These are phyloP conservation scores for Tolypocladium amazonense DNA, from an alignment of 2,329 filamentous ascomycete species.

Conservation along the genomic window DNA sequence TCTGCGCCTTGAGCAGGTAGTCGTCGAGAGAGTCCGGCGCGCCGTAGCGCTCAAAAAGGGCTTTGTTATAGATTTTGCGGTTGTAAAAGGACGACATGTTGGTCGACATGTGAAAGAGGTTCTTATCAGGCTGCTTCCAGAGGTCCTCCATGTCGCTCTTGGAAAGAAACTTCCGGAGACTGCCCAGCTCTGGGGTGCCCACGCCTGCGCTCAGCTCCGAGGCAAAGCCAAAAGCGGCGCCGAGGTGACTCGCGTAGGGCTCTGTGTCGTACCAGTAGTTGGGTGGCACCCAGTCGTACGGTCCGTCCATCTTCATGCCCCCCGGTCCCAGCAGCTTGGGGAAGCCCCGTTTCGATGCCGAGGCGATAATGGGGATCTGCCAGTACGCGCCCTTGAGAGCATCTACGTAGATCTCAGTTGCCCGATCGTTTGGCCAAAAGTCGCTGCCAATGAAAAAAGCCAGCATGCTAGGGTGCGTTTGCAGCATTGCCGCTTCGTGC, in stretches of 20 bases:
- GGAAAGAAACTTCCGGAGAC: slow-evolving; percentile 42
- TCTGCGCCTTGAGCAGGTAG: slow-evolving; percentile 48
- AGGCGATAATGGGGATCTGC: slow-evolving; percentile 45
- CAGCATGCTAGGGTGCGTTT: slow-evolving; percentile 47
- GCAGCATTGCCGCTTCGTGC: slow-evolving; percentile 50
- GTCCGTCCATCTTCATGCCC: slow-evolving; percentile 56
- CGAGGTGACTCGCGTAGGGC: slow-evolving; percentile 26
- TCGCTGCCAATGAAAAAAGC: slow-evolving; percentile 51
- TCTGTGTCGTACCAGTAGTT: slow-evolving; percentile 50
- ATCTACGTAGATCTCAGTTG: slow-evolving; percentile 40
- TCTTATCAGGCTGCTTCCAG: slow-evolving; percentile 42
- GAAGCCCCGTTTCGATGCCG: slow-evolving; percentile 44
- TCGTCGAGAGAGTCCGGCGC: slow-evolving; percentile 39
- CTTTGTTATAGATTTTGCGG: slow-evolving; percentile 47
- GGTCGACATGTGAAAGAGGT: slow-evolving; percentile 50
- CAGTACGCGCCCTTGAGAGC: slow-evolving; percentile 41
- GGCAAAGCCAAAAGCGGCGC: slow-evolving; percentile 52
- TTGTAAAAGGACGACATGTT: slow-evolving; percentile 43
- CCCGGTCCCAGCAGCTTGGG: slow-evolving; percentile 40
- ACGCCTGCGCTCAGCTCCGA: slow-evolving; percentile 52
- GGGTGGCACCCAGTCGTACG: slow-evolving; percentile 56
- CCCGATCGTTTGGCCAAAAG: slow-evolving; percentile 50
- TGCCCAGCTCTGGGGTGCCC: slow-evolving; percentile 47
- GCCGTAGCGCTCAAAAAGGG: slow-evolving; percentile 39
- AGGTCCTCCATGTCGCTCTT: slow-evolving; percentile 39